phyloP scores from a whole-genome alignment of 257 asterid species.

The Gentiana dahurica region DNA sequence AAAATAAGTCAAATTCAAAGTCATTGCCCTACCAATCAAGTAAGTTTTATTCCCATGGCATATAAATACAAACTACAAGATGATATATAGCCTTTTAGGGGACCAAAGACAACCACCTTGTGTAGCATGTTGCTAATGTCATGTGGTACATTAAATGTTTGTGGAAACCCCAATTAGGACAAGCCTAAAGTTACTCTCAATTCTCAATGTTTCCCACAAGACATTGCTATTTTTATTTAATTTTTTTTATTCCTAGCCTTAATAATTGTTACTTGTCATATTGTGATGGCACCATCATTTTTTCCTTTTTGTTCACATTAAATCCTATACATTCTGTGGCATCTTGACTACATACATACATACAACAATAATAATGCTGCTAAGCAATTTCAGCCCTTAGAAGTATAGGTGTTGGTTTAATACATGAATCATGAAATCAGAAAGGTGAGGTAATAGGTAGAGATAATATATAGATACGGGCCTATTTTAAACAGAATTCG shows the following conservation, averaged over 20 bases:
- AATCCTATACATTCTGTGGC: no score
- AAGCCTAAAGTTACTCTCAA: constrained; percentile 13
- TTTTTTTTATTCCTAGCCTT: constrained; percentile 1
- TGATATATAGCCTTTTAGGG: constrained; percentile 16
- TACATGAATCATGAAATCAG: no score
- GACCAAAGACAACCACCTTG: constrained; percentile 45
- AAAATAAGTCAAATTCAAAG: not conserved
- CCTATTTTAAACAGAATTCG: no score
- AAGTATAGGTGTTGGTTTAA: no score
- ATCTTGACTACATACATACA: no score
- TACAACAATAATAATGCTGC: no score
- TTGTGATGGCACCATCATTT: no score
- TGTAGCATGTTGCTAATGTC: constrained; percentile 28
- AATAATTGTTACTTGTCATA: no score
- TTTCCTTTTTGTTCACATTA: no score
- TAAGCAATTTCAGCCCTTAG: no score
- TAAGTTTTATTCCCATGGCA: constrained; percentile 7
- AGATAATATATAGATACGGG: no score
- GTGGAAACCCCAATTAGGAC: constrained; percentile 10
- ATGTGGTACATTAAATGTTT: constrained; percentile 6
- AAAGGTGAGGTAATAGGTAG: no score
- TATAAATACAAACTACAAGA: constrained; percentile 13
- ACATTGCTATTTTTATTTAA: constrained; percentile 8
- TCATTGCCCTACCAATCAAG: not conserved
- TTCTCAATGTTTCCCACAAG: constrained; percentile 18